Conservation (phyloP, 1,284 basidiomycete species). For the Stygiomarasmius scandens region DNA sequence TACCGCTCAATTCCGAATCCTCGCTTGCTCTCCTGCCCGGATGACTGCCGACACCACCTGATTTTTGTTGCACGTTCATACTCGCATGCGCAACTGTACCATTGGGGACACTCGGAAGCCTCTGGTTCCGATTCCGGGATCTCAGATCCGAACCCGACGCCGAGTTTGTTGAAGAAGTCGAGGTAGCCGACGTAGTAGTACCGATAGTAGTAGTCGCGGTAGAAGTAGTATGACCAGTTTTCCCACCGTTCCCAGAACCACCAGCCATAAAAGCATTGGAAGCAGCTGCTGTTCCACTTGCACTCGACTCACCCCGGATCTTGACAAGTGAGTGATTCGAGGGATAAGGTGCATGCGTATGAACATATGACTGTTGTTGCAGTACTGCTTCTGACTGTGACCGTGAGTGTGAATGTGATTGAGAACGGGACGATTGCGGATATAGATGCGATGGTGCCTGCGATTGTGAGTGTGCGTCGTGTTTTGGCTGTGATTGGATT, state of each 20-base stretch:
- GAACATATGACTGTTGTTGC: background rate
- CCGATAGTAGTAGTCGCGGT: background rate
- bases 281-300: background rate
- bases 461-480: background rate
- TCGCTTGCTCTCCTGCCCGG: background rate
- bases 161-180: background rate
- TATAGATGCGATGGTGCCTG: background rate
- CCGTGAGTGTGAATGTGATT: background rate
- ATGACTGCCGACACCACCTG: background rate
- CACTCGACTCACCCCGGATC: background rate
- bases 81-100: background rate
- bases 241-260: background rate
- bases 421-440: background rate
- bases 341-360: background rate
- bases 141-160: background rate
- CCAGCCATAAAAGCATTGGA: background rate
- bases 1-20: background rate
- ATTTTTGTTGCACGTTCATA: background rate
- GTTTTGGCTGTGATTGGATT: background rate
- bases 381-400: background rate
- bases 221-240: background rate
- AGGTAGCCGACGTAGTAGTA: background rate
- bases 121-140: background rate
- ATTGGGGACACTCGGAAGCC: background rate
- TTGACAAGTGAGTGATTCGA: background rate